Evolutionary conservation across 495 filamentous ascomycete genomes (phyloP), one percentile per base, ranked within the genome.

Genomic region (Penicillium goetzii): DNA sequence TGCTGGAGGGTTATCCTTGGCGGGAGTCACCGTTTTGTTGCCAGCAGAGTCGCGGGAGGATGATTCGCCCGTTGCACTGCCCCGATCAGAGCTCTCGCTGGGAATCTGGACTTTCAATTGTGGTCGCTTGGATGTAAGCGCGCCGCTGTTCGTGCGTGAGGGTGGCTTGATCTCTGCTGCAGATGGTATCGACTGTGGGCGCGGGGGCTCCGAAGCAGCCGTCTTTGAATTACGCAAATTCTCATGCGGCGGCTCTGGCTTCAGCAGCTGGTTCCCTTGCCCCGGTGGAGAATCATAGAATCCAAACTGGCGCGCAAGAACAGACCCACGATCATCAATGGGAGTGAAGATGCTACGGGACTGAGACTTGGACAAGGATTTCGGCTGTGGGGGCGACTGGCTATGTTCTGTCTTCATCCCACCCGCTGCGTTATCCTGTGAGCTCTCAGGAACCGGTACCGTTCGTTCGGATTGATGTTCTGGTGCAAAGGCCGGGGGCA

Each of bases 311-410:
- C 92, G 90, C 15, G 90, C 90, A 25, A 97, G 80, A 64, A 97
- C 87, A 7, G 95, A 97, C 50, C 91, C 86, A 61, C 88, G 91
- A 71, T 97, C 94, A 66, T 97, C 95, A 60, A 98, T 96, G 2
- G 95, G 95, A 1, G 95, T 99, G 68, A 97, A 98, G 57, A 98
- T 98, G 74, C 93, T 97, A 60, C 92, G 89, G 9, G 90, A 90
- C 74, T 94, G 89, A 10, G 90, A 90, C 74, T 94, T 93, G 21
- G 88, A 86, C n/a, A 90, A 76, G 26, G 90, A 89, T 71, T 92
- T 93, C 23, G 81, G 81, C 77, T 80, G 81, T 66, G 74, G 83
- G 50, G 82, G 83, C 6, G 81, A 82, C 61, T 85, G 83, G 60
- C 72, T 77, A n/a, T 70, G 76, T 53, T 80, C 82, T 49, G 38